These are phyloP conservation scores for Daldinia decipiens DNA, from an alignment of 495 filamentous ascomycete genomes.

Conservation along the genomic window DNA sequence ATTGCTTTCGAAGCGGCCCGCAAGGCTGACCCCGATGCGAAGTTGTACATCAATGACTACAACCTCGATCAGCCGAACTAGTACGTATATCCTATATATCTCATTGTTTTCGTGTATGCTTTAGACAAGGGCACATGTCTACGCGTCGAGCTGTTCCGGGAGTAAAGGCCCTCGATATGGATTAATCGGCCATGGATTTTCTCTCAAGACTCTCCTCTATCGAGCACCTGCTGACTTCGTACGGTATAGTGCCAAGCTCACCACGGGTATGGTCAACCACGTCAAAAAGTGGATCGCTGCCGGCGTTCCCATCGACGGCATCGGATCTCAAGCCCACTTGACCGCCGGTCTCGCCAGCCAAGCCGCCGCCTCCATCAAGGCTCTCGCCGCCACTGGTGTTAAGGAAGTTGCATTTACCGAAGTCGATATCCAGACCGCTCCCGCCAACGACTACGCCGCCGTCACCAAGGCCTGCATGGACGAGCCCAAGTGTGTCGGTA, in stretches of 20 bases:
- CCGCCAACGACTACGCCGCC: slow-evolving; percentile 68
- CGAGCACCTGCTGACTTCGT: neutral
- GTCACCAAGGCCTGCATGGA: slow-evolving; percentile 72
- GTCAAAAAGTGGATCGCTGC: slow-evolving; percentile 73
- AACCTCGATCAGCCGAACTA: slow-evolving; percentile 61
- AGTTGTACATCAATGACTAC: slow-evolving; percentile 78
- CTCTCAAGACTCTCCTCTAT: neutral
- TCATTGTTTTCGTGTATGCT: neutral
- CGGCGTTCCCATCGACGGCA: slow-evolving; percentile 78
- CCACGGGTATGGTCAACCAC: slow-evolving; percentile 68
- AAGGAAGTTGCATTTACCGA: slow-evolving; percentile 71
- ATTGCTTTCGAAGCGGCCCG: slow-evolving; percentile 72
- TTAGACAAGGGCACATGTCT: neutral
- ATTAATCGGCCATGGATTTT: no score
- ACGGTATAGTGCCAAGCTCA: slow-evolving; percentile 59
- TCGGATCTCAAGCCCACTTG: slow-evolving; percentile 73
- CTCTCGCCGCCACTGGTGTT: slow-evolving; percentile 63
- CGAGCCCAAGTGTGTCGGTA: slow-evolving; percentile 73
- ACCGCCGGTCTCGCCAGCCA: slow-evolving; percentile 57
- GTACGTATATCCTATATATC: slow-evolving; percentile 14
- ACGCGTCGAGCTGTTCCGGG: no score
- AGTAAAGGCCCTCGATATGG: no score
- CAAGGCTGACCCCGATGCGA: slow-evolving; percentile 65
- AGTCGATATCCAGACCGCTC: slow-evolving; percentile 70
- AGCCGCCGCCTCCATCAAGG: slow-evolving; percentile 63